Evolutionary conservation across 2,329 filamentous ascomycete species (phyloP), one percentile per base, ranked within the genome.

Genomic region (Colletotrichum tropicicola): DNA sequence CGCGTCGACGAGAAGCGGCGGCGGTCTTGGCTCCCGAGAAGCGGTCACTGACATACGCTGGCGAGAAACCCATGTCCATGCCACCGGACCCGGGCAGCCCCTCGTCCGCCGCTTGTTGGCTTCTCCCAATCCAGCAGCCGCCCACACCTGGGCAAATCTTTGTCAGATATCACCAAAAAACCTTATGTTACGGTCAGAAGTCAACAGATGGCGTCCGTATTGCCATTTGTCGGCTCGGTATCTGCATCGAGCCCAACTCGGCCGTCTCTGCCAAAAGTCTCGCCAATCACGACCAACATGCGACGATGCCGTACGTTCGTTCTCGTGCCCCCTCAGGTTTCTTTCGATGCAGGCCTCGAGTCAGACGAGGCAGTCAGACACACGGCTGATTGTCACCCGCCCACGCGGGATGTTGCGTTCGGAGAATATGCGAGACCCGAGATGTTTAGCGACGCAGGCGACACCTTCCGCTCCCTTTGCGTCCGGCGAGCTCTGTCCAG

Each of bases 151-250:
- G 17, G 15, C 19, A 43, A 54, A 47, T 60, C 60, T 64, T 64
- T 64, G 60, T 64, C 60, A 60, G 60, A 64, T 48, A 48, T 64
- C 60, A 64, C 30, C 60, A 60, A 60, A 64, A 51, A 60, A 47
- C 41, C 32, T 41, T 47, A 30, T 10, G 39, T 45, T 47, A 47
- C 47, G 27, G 39, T 30, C 41, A 54, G 30, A 63, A 43, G 45
- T 37, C 47, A n/a, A 59, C 8, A 27, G 32, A 39, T 15, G 25
- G 19, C 17, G 13, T 15, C 13, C n/a, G 41, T 23, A 32, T 55
- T 27, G n/a, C 30, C 27, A 45, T 55, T 55, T 55, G 52, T 32
- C 52, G 28, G 27, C 6, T 55, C 37, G 25, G 21, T n/a, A 21
- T 17, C 32, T 19, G 19, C 19, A 13, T 56, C 21, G 15, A 27